These are phyloP conservation scores for Venturia effusa DNA, from an alignment of 2,329 filamentous ascomycete genomes.

Conservation along the genomic window DNA sequence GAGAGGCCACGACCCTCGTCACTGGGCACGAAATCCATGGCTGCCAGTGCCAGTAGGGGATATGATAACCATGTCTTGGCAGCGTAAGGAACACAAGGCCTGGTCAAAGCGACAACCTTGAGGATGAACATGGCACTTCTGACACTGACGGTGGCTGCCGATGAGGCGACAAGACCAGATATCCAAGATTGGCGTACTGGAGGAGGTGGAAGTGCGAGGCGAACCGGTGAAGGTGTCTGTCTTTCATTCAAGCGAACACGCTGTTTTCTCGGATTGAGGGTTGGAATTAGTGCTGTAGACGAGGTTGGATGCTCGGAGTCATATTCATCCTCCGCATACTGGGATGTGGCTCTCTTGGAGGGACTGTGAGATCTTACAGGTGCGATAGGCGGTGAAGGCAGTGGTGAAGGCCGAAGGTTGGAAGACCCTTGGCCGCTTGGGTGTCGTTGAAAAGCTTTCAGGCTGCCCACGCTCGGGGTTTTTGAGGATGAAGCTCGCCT, in stretches of 20 bases:
- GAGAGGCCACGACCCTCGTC: background rate
- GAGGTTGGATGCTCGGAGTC: background rate
- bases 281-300: background rate
- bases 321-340: constrained; percentile 3
- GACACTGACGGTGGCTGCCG: background rate
- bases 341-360: background rate
- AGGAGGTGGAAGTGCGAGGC: constrained; percentile 24
- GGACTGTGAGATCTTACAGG: background rate
- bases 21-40: constrained; percentile 11
- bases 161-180: background rate
- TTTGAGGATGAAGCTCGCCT: constrained; percentile 15
- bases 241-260: background rate
- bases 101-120: constrained; percentile 7
- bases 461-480: constrained; percentile 7
- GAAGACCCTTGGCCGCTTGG: constrained; percentile 1
- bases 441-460: background rate
- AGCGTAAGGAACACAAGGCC: constrained; percentile 9
- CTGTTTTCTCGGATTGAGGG: constrained; percentile 1
- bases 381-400: background rate
- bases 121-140: constrained; percentile 7
- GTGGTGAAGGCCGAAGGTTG: background rate
- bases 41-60: constrained; percentile 9
- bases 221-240: background rate
- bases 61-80: constrained; percentile 10
- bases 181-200: constrained; percentile 14